These are phyloP conservation scores for Musa troglodytarum DNA, from an alignment of 176 grass and related monocot species.

Conservation along the genomic window DNA sequence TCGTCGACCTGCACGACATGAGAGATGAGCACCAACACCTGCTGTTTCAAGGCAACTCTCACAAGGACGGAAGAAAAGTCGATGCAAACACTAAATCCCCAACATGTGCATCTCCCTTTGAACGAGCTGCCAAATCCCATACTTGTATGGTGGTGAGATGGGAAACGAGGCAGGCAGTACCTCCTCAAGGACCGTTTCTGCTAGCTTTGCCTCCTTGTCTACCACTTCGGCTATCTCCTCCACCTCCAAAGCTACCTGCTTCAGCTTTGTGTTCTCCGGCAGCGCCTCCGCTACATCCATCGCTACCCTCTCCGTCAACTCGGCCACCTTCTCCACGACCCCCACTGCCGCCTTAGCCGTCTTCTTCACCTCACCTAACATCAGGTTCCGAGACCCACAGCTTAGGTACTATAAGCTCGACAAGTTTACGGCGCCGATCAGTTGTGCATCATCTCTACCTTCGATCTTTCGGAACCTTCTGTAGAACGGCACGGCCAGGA, in stretches of 20 bases:
- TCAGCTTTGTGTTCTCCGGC: conserved; percentile 29
- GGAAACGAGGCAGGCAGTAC: not conserved
- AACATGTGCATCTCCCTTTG: too few relatives aligned
- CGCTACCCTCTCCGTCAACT: conserved; percentile 47
- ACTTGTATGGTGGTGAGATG: not conserved
- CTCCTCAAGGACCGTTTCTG: conserved; percentile 42
- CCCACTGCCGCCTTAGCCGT: conserved; percentile 30
- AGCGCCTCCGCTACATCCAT: conserved; percentile 35
- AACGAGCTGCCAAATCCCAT: too few relatives aligned
- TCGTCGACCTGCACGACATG: conserved; percentile 35
- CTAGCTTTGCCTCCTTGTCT: conserved; percentile 46
- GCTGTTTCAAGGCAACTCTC: too few relatives aligned
- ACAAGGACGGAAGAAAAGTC: too few relatives aligned
- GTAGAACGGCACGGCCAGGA: too few relatives aligned
- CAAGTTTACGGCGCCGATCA: not conserved
- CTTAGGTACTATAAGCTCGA: not conserved
- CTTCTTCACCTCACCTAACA: conserved; percentile 44
- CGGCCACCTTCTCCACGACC: conserved; percentile 50
- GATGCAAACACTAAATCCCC: too few relatives aligned
- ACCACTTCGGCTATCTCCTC: conserved; percentile 31
- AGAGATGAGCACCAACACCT: too few relatives aligned
- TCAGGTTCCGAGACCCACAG: not conserved
- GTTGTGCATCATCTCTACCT: not conserved
- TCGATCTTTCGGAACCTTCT: too few relatives aligned
- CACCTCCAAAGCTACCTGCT: conserved; percentile 40